Conservation (phyloP, 2,329 filamentous ascomycete species). For the Bertia moriformis region DNA sequence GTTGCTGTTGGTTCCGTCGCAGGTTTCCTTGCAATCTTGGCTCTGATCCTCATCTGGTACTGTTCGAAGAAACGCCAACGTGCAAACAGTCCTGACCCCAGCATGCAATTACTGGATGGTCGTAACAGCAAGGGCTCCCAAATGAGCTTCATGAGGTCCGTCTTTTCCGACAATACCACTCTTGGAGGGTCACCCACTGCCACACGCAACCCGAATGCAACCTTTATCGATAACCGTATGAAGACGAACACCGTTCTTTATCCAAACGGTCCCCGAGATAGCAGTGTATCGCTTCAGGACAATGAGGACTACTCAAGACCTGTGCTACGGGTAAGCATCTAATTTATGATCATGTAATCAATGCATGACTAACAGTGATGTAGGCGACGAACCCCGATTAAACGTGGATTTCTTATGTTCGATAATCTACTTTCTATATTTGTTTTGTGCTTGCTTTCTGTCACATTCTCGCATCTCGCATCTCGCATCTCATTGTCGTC, state of each 20-base stretch:
- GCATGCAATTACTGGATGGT: background rate
- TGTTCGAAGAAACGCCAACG: background rate
- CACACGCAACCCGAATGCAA: constrained; percentile 5
- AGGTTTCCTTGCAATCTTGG: background rate
- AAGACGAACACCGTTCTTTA: constrained; percentile 23
- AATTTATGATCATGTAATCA: background rate
- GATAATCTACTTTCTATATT: constrained; percentile 4
- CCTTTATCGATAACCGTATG: constrained; percentile 25
- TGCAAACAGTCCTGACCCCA: background rate
- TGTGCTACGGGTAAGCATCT: constrained; percentile 20
- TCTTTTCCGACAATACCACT: constrained; percentile 9
- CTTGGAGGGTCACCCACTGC: constrained; percentile 2
- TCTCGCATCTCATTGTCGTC: constrained; percentile 6
- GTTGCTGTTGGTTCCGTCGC: background rate
- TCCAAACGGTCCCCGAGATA: constrained; percentile 20
- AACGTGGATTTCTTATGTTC: background rate
- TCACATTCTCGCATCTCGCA: constrained; percentile 3
- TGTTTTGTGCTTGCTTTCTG: background rate
- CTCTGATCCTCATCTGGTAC: background rate
- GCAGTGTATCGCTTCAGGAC: constrained; percentile 27
- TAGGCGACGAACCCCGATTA: constrained; percentile 18
- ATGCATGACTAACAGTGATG: constrained; percentile 5
- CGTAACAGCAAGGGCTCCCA: constrained; percentile 16
- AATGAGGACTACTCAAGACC: constrained; percentile 29
- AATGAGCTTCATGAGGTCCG: constrained; percentile 14